These are phyloP conservation scores for Saccharomyces hybrid DNA, from an alignment of 1,139 yeast genomes.

Conservation along the genomic window DNA sequence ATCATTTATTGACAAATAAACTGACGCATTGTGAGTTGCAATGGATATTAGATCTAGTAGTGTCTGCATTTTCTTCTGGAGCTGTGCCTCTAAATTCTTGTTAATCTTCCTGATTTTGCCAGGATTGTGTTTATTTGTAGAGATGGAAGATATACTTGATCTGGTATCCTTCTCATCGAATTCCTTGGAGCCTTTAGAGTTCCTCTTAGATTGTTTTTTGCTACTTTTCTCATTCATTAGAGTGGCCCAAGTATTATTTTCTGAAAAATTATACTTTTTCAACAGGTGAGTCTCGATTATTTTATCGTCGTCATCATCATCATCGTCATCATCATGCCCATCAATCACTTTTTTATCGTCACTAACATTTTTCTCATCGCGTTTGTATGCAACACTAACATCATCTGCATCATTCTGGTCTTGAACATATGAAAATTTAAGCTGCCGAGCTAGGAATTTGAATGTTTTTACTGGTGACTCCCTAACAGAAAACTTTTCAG, in stretches of 20 bases:
- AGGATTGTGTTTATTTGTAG: background rate
- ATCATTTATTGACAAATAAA: slow-evolving; percentile 28
- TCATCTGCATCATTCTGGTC: slow-evolving; percentile 13
- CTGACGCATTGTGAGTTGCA: slow-evolving; percentile 30
- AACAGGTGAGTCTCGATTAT: slow-evolving; percentile 10
- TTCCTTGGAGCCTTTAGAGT: slow-evolving; percentile 1
- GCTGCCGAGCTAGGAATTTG: slow-evolving; percentile 28
- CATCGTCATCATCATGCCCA: slow-evolving; percentile 13
- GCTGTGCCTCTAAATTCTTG: slow-evolving; percentile 3
- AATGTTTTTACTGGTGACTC: slow-evolving; percentile 30
- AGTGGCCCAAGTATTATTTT: slow-evolving; percentile 31
- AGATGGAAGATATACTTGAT: slow-evolving; percentile 4
- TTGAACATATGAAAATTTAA: slow-evolving; percentile 26
- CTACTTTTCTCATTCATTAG: slow-evolving; percentile 21
- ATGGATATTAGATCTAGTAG: slow-evolving; percentile 25
- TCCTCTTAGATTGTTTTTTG: slow-evolving; percentile 3
- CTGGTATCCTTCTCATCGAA: slow-evolving; percentile 17
- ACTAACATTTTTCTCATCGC: slow-evolving; percentile 4
- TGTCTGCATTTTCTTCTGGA: slow-evolving; percentile 16
- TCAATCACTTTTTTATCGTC: background rate
- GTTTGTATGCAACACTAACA: slow-evolving; percentile 6
- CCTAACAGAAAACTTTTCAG: slow-evolving; percentile 15
- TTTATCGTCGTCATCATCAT: slow-evolving; percentile 12
- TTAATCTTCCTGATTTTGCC: slow-evolving; percentile 5
- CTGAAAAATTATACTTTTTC: slow-evolving; percentile 28